Evolutionary conservation across 2,329 filamentous ascomycete species (phyloP).

Genomic region (Pleurostoma richardsiae): DNA sequence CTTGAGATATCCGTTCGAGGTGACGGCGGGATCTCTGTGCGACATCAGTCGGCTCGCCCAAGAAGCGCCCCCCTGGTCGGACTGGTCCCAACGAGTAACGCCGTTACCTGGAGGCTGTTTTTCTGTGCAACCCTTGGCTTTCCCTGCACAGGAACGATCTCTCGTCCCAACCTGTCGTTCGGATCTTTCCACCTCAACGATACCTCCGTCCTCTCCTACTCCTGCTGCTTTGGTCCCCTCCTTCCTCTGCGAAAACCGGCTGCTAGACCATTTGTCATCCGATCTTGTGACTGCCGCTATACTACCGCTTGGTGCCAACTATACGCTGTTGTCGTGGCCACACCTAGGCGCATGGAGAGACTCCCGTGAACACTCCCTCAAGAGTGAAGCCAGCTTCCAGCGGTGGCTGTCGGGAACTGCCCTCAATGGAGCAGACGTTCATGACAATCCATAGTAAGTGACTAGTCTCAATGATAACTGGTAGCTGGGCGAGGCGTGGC

Average conservation of each 20-base stretch:
- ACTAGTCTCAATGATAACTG: slow-evolving; percentile 1
- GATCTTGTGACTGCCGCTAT: not conserved
- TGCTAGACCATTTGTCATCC: slow-evolving; percentile 2
- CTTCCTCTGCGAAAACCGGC: no score
- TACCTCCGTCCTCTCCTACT: slow-evolving; percentile 10
- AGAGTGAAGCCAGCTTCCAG: not conserved
- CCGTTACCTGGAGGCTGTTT: slow-evolving; percentile 4
- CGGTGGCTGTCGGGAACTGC: slow-evolving; percentile 2
- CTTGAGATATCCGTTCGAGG: slow-evolving; percentile 23
- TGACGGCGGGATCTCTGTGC: slow-evolving; percentile 31
- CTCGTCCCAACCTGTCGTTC: slow-evolving; percentile 18
- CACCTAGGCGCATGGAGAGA: slow-evolving; percentile 14
- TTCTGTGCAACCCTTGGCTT: slow-evolving; percentile 14
- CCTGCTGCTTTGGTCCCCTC: no score
- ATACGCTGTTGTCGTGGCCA: not conserved
- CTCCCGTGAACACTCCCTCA: slow-evolving; percentile 7
- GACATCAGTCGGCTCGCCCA: slow-evolving; percentile 28
- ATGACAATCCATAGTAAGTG: slow-evolving; percentile 83
- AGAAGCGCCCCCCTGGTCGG: not conserved
- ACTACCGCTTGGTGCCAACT: not conserved
- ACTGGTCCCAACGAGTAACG: not conserved
- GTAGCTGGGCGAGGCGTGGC: slow-evolving; percentile 7
- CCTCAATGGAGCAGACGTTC: slow-evolving; percentile 75
- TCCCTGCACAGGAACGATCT: slow-evolving; percentile 18
- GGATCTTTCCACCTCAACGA: slow-evolving; percentile 19